Percentiles rank a stretch among this genome's conserved stretches.
Conservation (phyloP, 192 early-diverging fungal genomes). For the Mycoemilia scoparia region DNA sequence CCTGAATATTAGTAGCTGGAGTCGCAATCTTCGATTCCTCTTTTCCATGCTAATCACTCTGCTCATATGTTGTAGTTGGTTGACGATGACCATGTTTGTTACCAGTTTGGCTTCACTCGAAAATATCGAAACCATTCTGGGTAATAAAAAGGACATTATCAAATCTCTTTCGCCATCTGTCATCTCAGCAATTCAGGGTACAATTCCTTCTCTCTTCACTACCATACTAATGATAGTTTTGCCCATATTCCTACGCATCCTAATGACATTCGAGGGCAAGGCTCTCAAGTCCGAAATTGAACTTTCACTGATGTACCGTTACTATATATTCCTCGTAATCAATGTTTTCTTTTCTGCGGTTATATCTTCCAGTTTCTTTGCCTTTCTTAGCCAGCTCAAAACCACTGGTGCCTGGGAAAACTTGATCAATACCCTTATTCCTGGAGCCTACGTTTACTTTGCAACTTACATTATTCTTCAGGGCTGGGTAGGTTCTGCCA, state of each 20-base stretch:
- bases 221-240: slow-evolving; percentile 49
- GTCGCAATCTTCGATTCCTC: slow-evolving; percentile 34
- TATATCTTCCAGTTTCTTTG: slow-evolving; percentile 41
- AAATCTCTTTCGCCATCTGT: no score
- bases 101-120: slow-evolving; percentile 28
- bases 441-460: slow-evolving; percentile 61
- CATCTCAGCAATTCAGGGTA: slow-evolving; percentile 46
- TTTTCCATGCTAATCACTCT: slow-evolving; percentile 29
- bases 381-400: slow-evolving; percentile 6
- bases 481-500: slow-evolving; percentile 41
- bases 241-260: slow-evolving; percentile 41
- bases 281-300: slow-evolving; percentile 37
- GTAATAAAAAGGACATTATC: slow-evolving; percentile 1
- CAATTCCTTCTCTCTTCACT: slow-evolving; percentile 52
- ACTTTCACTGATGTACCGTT: slow-evolving; percentile 42
- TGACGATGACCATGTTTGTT: slow-evolving; percentile 41
- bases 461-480: slow-evolving; percentile 68
- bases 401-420: slow-evolving; percentile 8
- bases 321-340: slow-evolving; percentile 63
- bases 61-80: slow-evolving; percentile 54
- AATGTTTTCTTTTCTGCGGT: slow-evolving; percentile 67
- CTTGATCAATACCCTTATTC: slow-evolving; percentile 40
- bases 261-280: slow-evolving; percentile 42
- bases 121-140: slow-evolving; percentile 26
- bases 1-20: slow-evolving; percentile 32